Evolutionary conservation across 73 alveolate species (phyloP), one percentile per base, ranked within the genome.

Genomic region (Paramecium tetraurelia): DNA sequence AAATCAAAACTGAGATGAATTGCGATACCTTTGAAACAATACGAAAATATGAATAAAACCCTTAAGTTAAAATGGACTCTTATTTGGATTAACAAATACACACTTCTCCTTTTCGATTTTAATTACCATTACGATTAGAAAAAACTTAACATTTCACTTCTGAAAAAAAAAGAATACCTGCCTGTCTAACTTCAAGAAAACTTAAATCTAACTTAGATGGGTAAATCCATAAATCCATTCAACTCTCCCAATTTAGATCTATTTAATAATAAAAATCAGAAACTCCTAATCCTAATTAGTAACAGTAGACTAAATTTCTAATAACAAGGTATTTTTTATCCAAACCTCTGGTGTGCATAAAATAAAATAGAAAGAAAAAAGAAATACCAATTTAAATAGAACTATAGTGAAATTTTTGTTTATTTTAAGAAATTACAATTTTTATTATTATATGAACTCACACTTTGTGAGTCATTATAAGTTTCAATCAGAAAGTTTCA

Each of bases 161-260:
- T 11, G 84, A 63, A 33, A 63, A 63, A 33, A 63, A 63, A 63
- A 63, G 84, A 63, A 63, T 63, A 27, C 84, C 84, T 14, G 84
- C 48, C 14, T 63, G 84, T 18, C 29, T 63, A 63, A 63, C 84
- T 20, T 63, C 84, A 63, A 20, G 84, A 11, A 63, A 33, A 27
- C 46, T 63, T 31, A 63, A 63, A 24, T 63, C 41, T 11, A 63
- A 63, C n/a, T 27, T 63, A 12, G 84, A 63, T 63, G 84, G 84
- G 1, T 14, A 31, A 33, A 33, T 63, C 46, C 46, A 63, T 31
- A 63, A 63, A 63, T 63, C 84, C 11, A 16, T 63, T 3, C n/a
- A 29, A 31, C 48, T 63, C 31, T 27, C 41, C 8, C 24, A 63
- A 33, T 27, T 63, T 10, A 63, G 46, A 27, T 12, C 84, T 22